Evolutionary conservation across 441 rosid species (phyloP).

Genomic region (Pelargonium citronellum): DNA sequence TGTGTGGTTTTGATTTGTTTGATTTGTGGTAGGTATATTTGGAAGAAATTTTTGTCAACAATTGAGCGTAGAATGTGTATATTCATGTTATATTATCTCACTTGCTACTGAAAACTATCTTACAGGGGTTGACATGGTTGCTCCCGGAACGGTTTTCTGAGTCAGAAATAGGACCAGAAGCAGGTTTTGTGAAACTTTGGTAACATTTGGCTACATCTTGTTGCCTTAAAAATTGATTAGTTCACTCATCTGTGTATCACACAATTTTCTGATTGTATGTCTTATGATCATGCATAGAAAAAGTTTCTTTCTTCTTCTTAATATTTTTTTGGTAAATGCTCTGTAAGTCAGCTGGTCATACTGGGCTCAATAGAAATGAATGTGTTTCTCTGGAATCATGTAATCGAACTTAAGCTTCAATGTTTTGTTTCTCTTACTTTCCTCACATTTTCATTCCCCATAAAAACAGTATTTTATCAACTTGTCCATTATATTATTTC

Average conservation of each 20-base stretch:
- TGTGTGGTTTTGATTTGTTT: conserved; percentile 1
- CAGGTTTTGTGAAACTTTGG: conserved; percentile 99
- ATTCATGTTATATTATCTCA: conserved; percentile 18
- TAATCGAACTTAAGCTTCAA: neutral
- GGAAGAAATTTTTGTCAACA: conserved; percentile 9
- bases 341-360: too few species aligned
- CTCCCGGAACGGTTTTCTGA: conserved; percentile 86
- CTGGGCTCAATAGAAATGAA: too few species aligned
- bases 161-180: conserved; percentile 98
- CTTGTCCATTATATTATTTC: neutral
- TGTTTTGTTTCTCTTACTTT: neutral
- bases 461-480: neutral
- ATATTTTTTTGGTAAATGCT: too few species aligned
- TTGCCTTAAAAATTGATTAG: conserved; percentile 23
- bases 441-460: too few species aligned
- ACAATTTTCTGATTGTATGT: conserved; percentile 4
- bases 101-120: conserved; percentile 13
- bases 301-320: too few species aligned
- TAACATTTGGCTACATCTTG: conserved; percentile 58
- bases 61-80: conserved; percentile 1
- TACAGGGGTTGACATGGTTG: conserved; percentile 94
- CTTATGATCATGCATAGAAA: too few species aligned
- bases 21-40: conserved; percentile 1
- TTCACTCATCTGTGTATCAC: conserved; percentile 11
- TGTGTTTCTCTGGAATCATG: neutral